Evolutionary conservation across 306 rosid genomes (phyloP), one percentile per base, ranked within the genome.

Genomic region (Pterocarpus santalinus): DNA sequence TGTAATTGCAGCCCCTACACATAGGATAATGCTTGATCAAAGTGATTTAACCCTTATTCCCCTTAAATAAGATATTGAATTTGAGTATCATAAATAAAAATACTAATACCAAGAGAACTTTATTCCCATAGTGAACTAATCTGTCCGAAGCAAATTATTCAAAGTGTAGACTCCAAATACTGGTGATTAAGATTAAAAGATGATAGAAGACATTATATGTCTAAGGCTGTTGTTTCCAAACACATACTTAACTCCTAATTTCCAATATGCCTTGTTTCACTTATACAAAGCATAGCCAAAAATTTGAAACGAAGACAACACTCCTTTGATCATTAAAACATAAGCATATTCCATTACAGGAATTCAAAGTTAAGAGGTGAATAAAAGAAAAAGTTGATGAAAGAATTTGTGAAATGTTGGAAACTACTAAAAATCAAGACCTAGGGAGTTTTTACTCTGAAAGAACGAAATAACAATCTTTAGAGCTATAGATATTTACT

Each of bases 401-500:
- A 79, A 75, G 73, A 69, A 82, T 71, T 46, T 55, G 69, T 65
- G 69, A 57, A 76, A 76, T 72, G 46, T 41, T n/a, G 15, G 77
- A 9, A 65, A 71, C 49, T 41, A 22, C 34, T 35, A 32, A 5
- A 44, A 16, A 55, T 11, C 4, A 77, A 69, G 51, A 69, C 69
- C 85, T 68, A 82, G 38, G 72, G 33, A 32, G 65, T 70, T 67
- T 55, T 60, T 43, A 73, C 83, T 15, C 36, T 58, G 49, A 80
- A 82, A 81, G 52, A 85, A 81, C 17, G 61, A 14, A 67, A 81
- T 60, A 46, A 77, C 68, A 87, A 30, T 33, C 56, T 49, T 60
- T 39, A 72, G 77, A 60, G 72, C 77, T 65, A 65, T 53, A 84
- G 73, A 43, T 66, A 90, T 79, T 84, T 84, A 88, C 93, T 71